Evolutionary conservation across 805 yeast genomes (phyloP).

Genomic region (Pichia californica): DNA sequence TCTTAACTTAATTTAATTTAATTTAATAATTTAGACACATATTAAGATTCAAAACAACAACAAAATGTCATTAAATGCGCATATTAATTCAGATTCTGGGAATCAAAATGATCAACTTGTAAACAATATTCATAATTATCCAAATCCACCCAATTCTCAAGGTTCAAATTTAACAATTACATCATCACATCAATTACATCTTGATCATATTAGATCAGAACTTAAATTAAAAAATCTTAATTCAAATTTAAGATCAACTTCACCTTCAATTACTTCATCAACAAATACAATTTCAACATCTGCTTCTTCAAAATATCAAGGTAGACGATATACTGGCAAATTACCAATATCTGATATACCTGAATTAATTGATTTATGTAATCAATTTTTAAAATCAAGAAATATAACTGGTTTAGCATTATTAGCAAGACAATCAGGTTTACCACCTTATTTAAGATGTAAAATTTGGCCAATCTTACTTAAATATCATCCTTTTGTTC

Average conservation of each 20-base stretch:
- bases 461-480: constrained; percentile 80
- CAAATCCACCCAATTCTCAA: background rate
- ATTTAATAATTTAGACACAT: too few species aligned
- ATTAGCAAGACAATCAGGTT: constrained; percentile 75
- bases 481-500: constrained; percentile 79
- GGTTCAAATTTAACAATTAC: background rate
- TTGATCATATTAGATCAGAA: background rate
- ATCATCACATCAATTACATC: background rate
- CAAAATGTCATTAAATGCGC: background rate
- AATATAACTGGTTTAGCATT: constrained; percentile 74
- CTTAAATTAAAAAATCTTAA: background rate
- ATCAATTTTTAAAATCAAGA: constrained; percentile 46
- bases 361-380: constrained; percentile 48
- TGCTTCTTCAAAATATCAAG: constrained; percentile 15
- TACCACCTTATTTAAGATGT: constrained; percentile 76
- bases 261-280: constrained; percentile 7
- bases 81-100: too few species aligned
- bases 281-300: too few species aligned
- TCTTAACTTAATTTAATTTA: too few species aligned
- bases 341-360: constrained; percentile 42
- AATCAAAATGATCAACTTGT: background rate
- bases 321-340: constrained; percentile 28
- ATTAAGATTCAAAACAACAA: too few species aligned
- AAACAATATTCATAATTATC: background rate
- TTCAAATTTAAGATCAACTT: background rate